These are phyloP conservation scores for Gaeumannomyces sp. DNA, from an alignment of 2,329 filamentous ascomycete genomes.

Conservation along the genomic window DNA sequence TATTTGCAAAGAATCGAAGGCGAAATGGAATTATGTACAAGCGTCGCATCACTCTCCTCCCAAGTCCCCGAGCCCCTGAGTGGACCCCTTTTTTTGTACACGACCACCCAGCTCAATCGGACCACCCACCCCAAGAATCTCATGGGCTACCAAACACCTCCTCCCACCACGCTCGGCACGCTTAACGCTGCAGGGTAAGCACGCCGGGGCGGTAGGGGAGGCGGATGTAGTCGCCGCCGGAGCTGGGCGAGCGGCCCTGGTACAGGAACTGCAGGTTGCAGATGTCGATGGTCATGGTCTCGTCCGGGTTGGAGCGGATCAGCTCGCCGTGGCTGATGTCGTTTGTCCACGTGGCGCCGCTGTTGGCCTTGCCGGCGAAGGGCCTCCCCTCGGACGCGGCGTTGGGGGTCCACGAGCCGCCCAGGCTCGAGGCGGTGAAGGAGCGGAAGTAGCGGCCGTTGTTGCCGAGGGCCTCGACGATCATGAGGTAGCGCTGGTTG, in stretches of 20 bases:
- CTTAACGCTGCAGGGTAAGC: slow-evolving; percentile 38
- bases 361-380: slow-evolving; percentile 63
- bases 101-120: no score
- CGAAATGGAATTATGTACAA: neutral
- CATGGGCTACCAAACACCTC: neutral
- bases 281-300: slow-evolving; percentile 56
- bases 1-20: neutral
- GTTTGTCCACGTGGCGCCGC: slow-evolving; percentile 58
- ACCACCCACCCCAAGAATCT: no score
- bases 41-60: neutral
- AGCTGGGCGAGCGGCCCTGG: slow-evolving; percentile 46
- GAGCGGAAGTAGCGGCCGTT: slow-evolving; percentile 60
- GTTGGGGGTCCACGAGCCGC: slow-evolving; percentile 52
- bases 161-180: neutral
- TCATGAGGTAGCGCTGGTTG: slow-evolving; percentile 55
- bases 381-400: slow-evolving; percentile 49
- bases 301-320: slow-evolving; percentile 47
- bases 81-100: neutral
- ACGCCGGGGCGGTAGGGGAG: slow-evolving; percentile 51
- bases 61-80: neutral
- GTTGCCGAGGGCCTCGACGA: slow-evolving; percentile 56
- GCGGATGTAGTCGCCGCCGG: slow-evolving; percentile 39
- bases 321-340: slow-evolving; percentile 63
- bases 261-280: slow-evolving; percentile 62
- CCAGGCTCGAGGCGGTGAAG: slow-evolving; percentile 52